These are phyloP conservation scores for Fusarium multiceps DNA, from an alignment of 2,329 filamentous ascomycete genomes.

Conservation along the genomic window DNA sequence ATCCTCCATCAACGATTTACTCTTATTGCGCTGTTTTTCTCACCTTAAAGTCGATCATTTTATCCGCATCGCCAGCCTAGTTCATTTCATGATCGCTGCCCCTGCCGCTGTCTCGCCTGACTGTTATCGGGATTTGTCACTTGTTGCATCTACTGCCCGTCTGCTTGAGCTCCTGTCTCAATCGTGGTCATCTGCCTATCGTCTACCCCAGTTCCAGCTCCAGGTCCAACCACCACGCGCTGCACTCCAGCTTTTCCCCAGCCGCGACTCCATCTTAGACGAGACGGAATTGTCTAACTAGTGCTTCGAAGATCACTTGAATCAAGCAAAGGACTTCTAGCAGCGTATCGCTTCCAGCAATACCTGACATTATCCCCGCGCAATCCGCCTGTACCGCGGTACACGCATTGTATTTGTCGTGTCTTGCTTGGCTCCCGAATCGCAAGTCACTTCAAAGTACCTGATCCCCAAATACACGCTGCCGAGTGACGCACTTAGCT, in stretches of 20 bases:
- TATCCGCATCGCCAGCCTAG: constrained; percentile 16
- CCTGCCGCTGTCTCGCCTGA: constrained; percentile 35
- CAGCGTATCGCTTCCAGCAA: constrained; percentile 9
- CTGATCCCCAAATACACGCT: constrained; percentile 36
- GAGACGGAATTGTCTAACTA: constrained; percentile 7
- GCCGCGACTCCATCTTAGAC: constrained; percentile 20
- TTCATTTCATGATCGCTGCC: constrained; percentile 17
- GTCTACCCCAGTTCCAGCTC: constrained; percentile 26
- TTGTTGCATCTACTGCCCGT: constrained; percentile 23
- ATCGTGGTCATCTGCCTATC: constrained; percentile 39
- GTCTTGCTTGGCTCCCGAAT: constrained; percentile 9
- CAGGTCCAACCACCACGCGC: constrained; percentile 18
- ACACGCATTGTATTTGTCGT: constrained; percentile 18
- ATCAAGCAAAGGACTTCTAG: constrained; percentile 11
- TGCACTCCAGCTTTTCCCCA: constrained; percentile 39
- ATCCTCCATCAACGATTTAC: constrained; percentile 10
- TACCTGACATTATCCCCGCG: constrained; percentile 30
- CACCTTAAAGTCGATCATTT: constrained; percentile 43
- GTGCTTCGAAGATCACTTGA: constrained; percentile 22
- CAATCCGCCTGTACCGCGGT: constrained; percentile 31
- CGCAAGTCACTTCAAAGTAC: constrained; percentile 43
- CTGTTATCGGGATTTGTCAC: constrained; percentile 32
- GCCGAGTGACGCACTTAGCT: constrained; percentile 39
- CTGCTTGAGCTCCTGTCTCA: constrained; percentile 35
- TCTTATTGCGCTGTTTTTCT: constrained; percentile 14